These are phyloP conservation scores for Eryngium alpinum DNA, from an alignment of 140 eudicot genomes.

Conservation along the genomic window DNA sequence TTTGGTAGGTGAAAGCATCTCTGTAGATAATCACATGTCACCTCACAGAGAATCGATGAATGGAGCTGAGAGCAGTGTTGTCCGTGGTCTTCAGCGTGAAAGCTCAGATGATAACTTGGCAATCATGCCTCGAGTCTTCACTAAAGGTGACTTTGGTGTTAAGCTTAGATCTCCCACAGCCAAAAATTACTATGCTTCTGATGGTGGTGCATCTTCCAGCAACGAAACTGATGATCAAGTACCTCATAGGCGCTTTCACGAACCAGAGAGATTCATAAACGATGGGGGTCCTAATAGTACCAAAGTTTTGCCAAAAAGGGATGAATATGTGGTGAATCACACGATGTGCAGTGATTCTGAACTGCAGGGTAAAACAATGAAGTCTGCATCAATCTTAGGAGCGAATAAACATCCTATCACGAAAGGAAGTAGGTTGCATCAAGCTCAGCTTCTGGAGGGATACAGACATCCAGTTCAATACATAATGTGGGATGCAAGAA, in stretches of 20 bases:
- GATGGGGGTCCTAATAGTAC: constrained; percentile 10
- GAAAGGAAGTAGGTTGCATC: constrained; percentile 22
- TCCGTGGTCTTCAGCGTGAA: constrained; percentile 23
- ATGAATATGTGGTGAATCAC: constrained; percentile 5
- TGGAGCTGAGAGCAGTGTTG: constrained; percentile 21
- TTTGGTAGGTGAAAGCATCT: constrained; percentile 24
- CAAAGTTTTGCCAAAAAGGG: constrained; percentile 18
- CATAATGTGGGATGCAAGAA: constrained; percentile 15
- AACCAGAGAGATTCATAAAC: constrained; percentile 23
- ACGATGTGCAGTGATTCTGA: constrained; percentile 11
- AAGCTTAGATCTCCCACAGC: constrained; percentile 20
- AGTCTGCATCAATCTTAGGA: not conserved
- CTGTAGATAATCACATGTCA: constrained; percentile 2
- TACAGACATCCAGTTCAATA: constrained; percentile 8
- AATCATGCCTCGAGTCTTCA: not conserved
- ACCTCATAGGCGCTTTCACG: constrained; percentile 8
- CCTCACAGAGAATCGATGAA: constrained; percentile 13
- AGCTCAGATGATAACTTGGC: constrained; percentile 34
- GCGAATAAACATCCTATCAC: constrained; percentile 20
- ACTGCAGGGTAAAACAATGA: constrained; percentile 14
- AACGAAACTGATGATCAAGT: constrained; percentile 52
- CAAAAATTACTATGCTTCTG: constrained; percentile 40
- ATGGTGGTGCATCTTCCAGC: constrained; percentile 62
- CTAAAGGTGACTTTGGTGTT: constrained; percentile 24
- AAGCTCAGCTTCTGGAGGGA: constrained; percentile 16